phyloP scores from a whole-genome alignment of 2,329 filamentous ascomycete species.

The Magnaporthiopsis rhizophila region DNA sequence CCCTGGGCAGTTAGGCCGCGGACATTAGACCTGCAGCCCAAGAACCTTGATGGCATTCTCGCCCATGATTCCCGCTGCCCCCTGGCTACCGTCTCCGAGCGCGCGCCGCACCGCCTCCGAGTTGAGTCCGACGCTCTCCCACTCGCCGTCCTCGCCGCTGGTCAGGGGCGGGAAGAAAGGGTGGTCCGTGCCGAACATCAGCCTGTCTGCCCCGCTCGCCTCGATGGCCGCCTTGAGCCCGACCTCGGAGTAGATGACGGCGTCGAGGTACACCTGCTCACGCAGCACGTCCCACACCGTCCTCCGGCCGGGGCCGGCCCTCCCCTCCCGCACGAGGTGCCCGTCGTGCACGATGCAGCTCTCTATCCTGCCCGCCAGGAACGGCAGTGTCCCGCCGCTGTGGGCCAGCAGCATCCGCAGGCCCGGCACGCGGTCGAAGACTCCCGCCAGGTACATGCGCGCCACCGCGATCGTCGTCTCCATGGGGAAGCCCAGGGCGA shows the following conservation, averaged over 20 bases:
- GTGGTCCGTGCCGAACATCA: constrained; percentile 78
- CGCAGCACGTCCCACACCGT: constrained; percentile 48
- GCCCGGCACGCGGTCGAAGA: constrained; percentile 67
- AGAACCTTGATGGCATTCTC: constrained; percentile 16
- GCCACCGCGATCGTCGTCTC: constrained; percentile 89
- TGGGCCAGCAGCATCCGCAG: constrained; percentile 76
- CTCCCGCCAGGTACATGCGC: constrained; percentile 77
- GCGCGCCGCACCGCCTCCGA: constrained; percentile 35
- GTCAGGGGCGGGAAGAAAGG: constrained; percentile 76
- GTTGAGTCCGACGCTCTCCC: constrained; percentile 57
- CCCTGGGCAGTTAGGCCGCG: not conserved
- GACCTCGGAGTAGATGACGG: constrained; percentile 73
- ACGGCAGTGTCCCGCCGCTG: constrained; percentile 81
- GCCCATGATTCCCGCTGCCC: constrained; percentile 14
- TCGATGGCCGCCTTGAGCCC: constrained; percentile 64
- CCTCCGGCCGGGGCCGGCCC: constrained; percentile 35
- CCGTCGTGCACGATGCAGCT: constrained; percentile 80
- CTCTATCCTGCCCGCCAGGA: constrained; percentile 81
- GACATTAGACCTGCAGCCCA: constrained; percentile 6
- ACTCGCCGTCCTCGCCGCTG: constrained; percentile 52
- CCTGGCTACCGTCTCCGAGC: constrained; percentile 11
- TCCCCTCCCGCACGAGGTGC: constrained; percentile 59
- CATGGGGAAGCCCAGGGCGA: constrained; percentile 81
- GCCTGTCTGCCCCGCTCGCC: constrained; percentile 50
- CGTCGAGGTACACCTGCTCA: constrained; percentile 80